These are phyloP conservation scores for Chalaropsis ovoidea DNA, from an alignment of 2,329 filamentous ascomycete genomes.

Conservation along the genomic window DNA sequence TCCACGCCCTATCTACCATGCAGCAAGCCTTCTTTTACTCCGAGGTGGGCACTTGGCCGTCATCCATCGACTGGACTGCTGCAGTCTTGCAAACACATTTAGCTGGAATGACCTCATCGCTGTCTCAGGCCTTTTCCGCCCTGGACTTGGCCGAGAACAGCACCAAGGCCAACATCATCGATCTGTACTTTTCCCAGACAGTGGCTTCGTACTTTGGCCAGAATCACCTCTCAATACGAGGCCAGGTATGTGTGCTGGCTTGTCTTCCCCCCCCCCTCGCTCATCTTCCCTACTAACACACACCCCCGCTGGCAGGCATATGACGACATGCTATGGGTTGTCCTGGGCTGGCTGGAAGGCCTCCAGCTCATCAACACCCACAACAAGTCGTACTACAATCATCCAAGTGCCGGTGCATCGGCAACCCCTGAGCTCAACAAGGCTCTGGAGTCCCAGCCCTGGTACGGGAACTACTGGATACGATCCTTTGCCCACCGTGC, in stretches of 20 bases:
- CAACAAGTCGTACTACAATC: conserved; percentile 49
- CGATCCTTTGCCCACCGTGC: conserved; percentile 72
- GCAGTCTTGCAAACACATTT: conserved; percentile 75
- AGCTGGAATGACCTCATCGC: conserved; percentile 59
- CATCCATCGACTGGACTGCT: conserved; percentile 84
- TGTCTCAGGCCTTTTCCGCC: conserved; percentile 50
- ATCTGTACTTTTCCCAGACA: conserved; percentile 68
- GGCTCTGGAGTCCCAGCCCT: conserved; percentile 41
- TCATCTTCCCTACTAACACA: conserved; percentile 20
- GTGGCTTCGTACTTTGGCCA: conserved; percentile 79
- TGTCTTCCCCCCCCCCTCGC: not conserved
- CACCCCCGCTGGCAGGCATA: conserved; percentile 52
- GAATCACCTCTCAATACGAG: conserved; percentile 61
- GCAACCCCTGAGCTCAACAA: conserved; percentile 27
- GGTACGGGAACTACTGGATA: conserved; percentile 69
- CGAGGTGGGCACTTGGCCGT: conserved; percentile 73
- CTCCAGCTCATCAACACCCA: conserved; percentile 68
- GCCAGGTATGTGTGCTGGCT: conserved; percentile 35
- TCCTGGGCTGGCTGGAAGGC: conserved; percentile 78
- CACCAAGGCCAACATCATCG: conserved; percentile 65
- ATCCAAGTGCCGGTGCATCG: conserved; percentile 28
- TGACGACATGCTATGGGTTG: conserved; percentile 94
- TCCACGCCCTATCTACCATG: conserved; percentile 61
- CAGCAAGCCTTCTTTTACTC: conserved; percentile 68
- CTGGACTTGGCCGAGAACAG: conserved; percentile 36